These are phyloP conservation scores for Butyriboletus loyo DNA, from an alignment of 768 basidiomycete genomes.

Conservation along the genomic window DNA sequence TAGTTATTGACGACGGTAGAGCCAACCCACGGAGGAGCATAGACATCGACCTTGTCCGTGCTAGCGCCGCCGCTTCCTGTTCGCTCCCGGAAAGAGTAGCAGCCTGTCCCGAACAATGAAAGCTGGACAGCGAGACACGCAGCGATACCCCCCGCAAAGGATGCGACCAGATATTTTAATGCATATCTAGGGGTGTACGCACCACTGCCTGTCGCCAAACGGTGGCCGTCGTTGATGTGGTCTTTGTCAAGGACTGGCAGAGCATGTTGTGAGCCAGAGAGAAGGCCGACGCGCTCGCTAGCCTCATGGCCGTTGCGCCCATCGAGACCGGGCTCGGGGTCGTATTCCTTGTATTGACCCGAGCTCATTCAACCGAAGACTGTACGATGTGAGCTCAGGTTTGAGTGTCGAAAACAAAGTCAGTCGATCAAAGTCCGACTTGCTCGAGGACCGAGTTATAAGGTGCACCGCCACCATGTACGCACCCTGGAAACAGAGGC, in stretches of 20 bases:
- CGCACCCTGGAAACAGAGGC: too few relatives aligned
- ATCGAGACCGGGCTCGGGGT: conserved; percentile 41
- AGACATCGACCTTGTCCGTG: conserved; percentile 25
- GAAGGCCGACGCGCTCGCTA: conserved; percentile 37
- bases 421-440: background rate
- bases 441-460: background rate
- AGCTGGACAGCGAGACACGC: conserved; percentile 50
- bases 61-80: background rate
- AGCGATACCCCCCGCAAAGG: conserved; percentile 54
- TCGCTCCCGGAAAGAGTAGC: conserved; percentile 30
- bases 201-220: conserved; percentile 13
- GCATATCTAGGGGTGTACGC: conserved; percentile 14
- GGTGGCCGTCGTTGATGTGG: conserved; percentile 2
- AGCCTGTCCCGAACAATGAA: conserved; percentile 32
- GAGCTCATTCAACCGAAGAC: conserved; percentile 4
- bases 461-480: background rate
- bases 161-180: conserved; percentile 38
- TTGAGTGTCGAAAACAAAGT: background rate
- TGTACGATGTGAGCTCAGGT: background rate
- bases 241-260: conserved; percentile 5
- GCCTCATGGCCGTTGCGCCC: background rate
- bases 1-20: conserved; percentile 67
- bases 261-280: conserved; percentile 25
- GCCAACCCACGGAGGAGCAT: conserved; percentile 68
- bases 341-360: conserved; percentile 23